phyloP scores from a whole-genome alignment of 139 green algal genomes.

The Spirogloea muscicola region DNA sequence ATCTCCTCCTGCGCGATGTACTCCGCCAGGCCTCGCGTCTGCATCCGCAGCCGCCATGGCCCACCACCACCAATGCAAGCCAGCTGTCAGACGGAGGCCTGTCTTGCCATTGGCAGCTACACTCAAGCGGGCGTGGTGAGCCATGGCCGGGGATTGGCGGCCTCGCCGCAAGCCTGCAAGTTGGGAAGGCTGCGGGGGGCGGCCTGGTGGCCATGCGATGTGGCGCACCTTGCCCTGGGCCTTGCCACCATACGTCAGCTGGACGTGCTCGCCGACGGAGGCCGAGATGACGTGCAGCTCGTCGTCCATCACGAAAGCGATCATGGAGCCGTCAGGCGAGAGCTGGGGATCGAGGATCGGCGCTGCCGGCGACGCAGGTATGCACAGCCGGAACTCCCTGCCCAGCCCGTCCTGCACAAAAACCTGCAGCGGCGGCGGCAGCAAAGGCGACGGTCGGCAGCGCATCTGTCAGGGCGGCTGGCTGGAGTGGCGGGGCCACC shows the following conservation, averaged over 20 bases:
- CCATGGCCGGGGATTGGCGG: neutral
- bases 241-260: constrained; percentile 40
- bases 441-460: neutral
- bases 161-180: neutral
- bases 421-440: constrained; percentile 12
- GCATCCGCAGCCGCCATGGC: constrained; percentile 12
- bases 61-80: constrained; percentile 12
- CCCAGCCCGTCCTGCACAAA: constrained; percentile 40
- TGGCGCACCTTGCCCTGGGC: constrained; percentile 22
- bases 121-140: neutral
- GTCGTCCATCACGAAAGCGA: constrained; percentile 48
- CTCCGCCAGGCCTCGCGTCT: constrained; percentile 52
- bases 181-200: neutral
- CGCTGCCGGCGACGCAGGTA: neutral
- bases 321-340: constrained; percentile 41
- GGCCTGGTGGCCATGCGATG: neutral
- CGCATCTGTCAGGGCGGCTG: neutral
- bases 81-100: neutral
- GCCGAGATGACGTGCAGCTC: constrained; percentile 46
- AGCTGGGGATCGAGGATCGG: constrained; percentile 51
- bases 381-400: constrained; percentile 31
- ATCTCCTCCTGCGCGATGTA: constrained; percentile 60
- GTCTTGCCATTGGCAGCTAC: neutral
- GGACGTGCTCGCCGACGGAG: neutral
- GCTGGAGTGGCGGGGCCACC: neutral